Percentiles rank a stretch among this genome's conserved stretches.
Conservation (phyloP, 176 grass and related monocot genomes). For the Musa acuminata region DNA sequence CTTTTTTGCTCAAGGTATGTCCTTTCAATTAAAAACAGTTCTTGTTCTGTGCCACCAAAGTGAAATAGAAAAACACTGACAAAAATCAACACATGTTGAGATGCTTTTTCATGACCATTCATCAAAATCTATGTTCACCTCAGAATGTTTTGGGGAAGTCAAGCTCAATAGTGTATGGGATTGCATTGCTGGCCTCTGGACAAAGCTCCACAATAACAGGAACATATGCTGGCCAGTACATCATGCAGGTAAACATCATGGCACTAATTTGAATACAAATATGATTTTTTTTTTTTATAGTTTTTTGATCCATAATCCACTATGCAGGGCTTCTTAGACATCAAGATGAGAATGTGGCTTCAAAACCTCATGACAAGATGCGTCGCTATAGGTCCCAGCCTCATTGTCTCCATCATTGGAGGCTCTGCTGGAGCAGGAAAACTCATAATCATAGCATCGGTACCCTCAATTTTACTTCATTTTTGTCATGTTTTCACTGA, state of each 20-base stretch:
- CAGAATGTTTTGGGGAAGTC: conserved; percentile 88
- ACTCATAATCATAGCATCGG: conserved; percentile 88
- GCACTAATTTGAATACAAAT: neutral
- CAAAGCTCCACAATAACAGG: conserved; percentile 94
- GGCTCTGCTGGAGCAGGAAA: conserved; percentile 63
- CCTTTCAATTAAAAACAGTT: neutral
- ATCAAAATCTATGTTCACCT: neutral
- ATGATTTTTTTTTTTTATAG: neutral
- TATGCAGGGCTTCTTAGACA: conserved; percentile 70
- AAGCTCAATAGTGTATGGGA: conserved; percentile 63
- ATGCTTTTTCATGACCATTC: neutral
- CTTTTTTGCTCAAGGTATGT: conserved; percentile 70
- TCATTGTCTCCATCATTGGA: conserved; percentile 63
- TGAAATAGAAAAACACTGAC: too few species aligned
- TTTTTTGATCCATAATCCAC: neutral
- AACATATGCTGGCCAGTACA: conserved; percentile 83
- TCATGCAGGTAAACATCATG: conserved; percentile 64
- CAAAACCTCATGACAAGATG: conserved; percentile 78
- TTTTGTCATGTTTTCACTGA: neutral
- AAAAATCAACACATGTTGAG: too few species aligned
- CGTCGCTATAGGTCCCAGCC: conserved; percentile 68
- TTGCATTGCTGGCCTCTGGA: conserved; percentile 79
- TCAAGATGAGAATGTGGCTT: conserved; percentile 80
- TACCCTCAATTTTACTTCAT: neutral
- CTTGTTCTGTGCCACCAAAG: too few species aligned